Base-by-base conservation (phyloP, 129 eudicot genomes). In the Saposhnikovia divaricata region DNA sequence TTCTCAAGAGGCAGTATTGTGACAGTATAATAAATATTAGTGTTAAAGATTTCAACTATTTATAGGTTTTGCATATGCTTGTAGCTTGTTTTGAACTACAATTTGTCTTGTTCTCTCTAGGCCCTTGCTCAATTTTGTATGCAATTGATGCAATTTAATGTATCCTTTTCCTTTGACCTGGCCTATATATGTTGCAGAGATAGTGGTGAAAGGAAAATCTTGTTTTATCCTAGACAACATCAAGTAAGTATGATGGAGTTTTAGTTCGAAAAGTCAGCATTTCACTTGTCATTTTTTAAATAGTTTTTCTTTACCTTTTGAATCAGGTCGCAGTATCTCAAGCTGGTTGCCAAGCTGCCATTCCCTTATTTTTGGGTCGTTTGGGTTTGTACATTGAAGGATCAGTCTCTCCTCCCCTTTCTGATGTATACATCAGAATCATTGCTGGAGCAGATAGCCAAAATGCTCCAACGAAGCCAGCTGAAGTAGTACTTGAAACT, bases 381-480 rank as follows among this genome's bases (percentile, higher is more conserved):
- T 83, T 80, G 53, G 98, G 98, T 43, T 78, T 90, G 83, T 95
- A 95, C 82, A 92, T 95, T 51, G 91, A 95, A 90, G 98, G 98
- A 86, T 95, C 97, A 71, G 96, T 95, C 79, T 83, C 94, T 82
- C 98, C 98, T 80, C 89, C 98, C 21, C 92, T 92, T 83, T 80
- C 97, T 81, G 94, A 88, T 87, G 97, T 95, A 78, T 55, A 38
- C 76, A 88, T 95, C 81, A 85, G 82, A 85, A 86, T 92, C 74
- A 77, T 82, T 78, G 98, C 97, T 76, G 84, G 87, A 27, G 89
- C 87, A 72, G 88, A 92, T 68, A 89, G 96, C 82, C 85, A 70
- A 43, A 87, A 85, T 85, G 89, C 89, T 78, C 85, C 83, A 68
- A 87, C 90, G 65, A 90, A 87, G 84, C 85, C 84, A 84, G 92